Conservation (phyloP, 2,329 filamentous ascomycete species). For the Dactylellina leptospora region DNA sequence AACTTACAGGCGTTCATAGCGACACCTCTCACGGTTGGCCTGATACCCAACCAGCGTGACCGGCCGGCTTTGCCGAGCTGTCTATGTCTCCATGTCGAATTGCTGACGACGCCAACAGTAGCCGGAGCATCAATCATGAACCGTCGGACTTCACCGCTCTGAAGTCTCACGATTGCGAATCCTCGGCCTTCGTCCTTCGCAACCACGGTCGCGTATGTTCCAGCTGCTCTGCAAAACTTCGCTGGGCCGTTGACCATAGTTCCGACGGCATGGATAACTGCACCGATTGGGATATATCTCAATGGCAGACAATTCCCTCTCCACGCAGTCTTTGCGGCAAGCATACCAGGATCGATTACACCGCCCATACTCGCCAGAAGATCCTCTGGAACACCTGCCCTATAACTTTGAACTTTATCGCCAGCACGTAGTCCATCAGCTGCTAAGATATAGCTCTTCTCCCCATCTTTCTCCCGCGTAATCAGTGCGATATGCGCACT, state of each 20-base stretch:
- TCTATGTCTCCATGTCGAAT: conserved; percentile 86
- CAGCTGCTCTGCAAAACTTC: conserved; percentile 93
- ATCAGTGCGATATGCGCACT: conserved; percentile 92
- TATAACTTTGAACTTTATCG: conserved; percentile 90
- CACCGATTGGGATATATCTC: conserved; percentile 96
- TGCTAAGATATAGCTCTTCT: conserved; percentile 91
- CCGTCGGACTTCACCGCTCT: conserved; percentile 89
- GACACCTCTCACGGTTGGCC: conserved; percentile 93
- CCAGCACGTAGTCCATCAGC: conserved; percentile 91
- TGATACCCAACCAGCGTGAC: conserved; percentile 89
- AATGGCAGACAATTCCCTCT: conserved; percentile 93
- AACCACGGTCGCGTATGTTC: conserved; percentile 87
- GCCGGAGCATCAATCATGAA: conserved; percentile 93
- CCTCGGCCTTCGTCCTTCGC: conserved; percentile 81
- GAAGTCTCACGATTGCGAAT: conserved; percentile 83
- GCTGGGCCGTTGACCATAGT: conserved; percentile 76
- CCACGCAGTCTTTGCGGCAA: conserved; percentile 92
- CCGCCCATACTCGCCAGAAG: conserved; percentile 92
- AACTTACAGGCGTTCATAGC: conserved; percentile 92
- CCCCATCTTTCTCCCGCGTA: conserved; percentile 75
- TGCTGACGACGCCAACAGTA: conserved; percentile 93
- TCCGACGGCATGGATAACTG: conserved; percentile 88
- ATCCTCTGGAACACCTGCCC: conserved; percentile 84
- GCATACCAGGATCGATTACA: conserved; percentile 88
- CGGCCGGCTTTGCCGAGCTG: conserved; percentile 95